Conservation (phyloP, 2,329 filamentous ascomycete genomes). For the Stemphylium lycopersici region DNA sequence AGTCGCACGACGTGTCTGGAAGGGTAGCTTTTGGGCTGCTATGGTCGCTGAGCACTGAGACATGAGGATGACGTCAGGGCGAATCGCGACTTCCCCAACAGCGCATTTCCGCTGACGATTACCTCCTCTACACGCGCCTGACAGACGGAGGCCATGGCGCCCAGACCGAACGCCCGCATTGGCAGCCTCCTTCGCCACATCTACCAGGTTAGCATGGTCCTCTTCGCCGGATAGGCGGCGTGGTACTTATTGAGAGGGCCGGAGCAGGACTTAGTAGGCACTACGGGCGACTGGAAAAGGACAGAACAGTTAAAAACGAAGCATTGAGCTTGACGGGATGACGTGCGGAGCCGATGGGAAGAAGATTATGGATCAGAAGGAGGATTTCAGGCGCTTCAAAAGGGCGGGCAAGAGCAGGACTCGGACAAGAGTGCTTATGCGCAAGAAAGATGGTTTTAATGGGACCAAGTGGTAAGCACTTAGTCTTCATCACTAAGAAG, state of each 20-base stretch:
- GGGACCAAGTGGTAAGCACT: neutral
- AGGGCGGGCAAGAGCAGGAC: neutral
- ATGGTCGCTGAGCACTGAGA: neutral
- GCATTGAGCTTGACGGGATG: neutral
- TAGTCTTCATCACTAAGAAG: neutral
- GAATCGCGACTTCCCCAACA: neutral
- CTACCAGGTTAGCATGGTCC: constrained; percentile 23
- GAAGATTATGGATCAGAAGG: neutral
- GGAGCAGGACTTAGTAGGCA: neutral
- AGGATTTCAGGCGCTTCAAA: neutral
- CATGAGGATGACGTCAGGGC: constrained; percentile 3
- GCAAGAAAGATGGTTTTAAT: neutral
- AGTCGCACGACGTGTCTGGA: neutral
- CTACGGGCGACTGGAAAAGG: neutral
- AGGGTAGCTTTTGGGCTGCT: too few relatives aligned
- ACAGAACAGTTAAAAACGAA: neutral
- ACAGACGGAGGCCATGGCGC: constrained; percentile 5
- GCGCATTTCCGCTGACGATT: neutral
- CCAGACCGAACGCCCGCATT: constrained; percentile 7
- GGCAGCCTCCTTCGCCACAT: constrained; percentile 21
- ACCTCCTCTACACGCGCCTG: neutral
- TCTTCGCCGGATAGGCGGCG: constrained; percentile 21
- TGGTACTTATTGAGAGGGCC: constrained; percentile 20
- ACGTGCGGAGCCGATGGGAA: neutral
- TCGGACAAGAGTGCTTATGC: neutral